These are phyloP conservation scores for Tilletia setariae DNA, from an alignment of 1,284 basidiomycete species.

Conservation along the genomic window DNA sequence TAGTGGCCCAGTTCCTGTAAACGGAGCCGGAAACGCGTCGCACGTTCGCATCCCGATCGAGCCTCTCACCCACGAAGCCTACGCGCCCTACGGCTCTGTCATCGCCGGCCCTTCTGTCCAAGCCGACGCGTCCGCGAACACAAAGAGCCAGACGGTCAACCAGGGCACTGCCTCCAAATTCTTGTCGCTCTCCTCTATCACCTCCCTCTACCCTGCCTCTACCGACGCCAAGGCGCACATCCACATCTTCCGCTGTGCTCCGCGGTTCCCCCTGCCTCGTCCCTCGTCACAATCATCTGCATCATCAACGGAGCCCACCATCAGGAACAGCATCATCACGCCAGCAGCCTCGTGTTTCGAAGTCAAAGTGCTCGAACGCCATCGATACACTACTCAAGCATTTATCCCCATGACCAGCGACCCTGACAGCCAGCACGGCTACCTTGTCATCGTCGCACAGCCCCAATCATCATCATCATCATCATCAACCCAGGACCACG, in stretches of 20 bases:
- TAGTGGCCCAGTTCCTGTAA: background rate
- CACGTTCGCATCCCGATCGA: slow-evolving; percentile 15
- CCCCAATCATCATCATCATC: background rate
- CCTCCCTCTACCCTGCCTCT: slow-evolving; percentile 32
- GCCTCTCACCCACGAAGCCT: slow-evolving; percentile 30
- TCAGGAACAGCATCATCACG: too few species aligned
- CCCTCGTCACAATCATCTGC: background rate
- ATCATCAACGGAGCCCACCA: too few species aligned
- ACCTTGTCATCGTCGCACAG: slow-evolving; percentile 46
- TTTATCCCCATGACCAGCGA: slow-evolving; percentile 39
- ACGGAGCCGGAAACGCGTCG: background rate
- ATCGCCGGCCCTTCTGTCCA: slow-evolving; percentile 30
- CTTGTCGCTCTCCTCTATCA: slow-evolving; percentile 30
- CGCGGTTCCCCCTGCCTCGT: slow-evolving; percentile 19
- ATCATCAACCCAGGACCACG: background rate
- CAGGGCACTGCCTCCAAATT: slow-evolving; percentile 48
- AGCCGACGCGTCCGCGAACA: slow-evolving; percentile 4
- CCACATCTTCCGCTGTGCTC: slow-evolving; percentile 40
- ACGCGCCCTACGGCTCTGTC: slow-evolving; percentile 40
- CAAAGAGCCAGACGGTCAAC: slow-evolving; percentile 40
- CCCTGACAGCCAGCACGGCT: slow-evolving; percentile 29
- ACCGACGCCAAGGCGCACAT: slow-evolving; percentile 34
- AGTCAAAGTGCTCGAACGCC: slow-evolving; percentile 44
- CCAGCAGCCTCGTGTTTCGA: slow-evolving; percentile 22
- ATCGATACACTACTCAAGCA: slow-evolving; percentile 44